Base-by-base conservation (phyloP, 2,329 filamentous ascomycete species). In the Colletotrichum camelliae region DNA sequence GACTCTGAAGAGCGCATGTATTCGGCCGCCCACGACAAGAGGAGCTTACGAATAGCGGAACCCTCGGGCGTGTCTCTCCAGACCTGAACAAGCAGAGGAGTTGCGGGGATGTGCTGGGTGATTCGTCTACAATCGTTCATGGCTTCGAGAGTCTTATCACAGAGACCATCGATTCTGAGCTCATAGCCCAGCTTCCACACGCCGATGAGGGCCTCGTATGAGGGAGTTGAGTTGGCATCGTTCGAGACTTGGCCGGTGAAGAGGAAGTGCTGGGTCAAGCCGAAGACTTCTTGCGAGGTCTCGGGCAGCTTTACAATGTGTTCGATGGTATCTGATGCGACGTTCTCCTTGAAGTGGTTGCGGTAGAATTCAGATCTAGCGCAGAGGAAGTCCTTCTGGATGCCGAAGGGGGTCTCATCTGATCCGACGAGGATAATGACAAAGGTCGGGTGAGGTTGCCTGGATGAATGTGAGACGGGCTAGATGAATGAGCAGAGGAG, bases 51-150 rank as follows among this genome's bases (percentile, higher is more conserved):
- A 65, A 93, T 89, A 1, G 89, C 87, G 4, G 91, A 92, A 10
- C 90, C 91, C 77, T 91, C 89, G 0, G 90, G 90, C 0, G 91
- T 92, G 67, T 92, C 90, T 65, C 89, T 87, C 91, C 91, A 93
- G 8, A 91, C 91, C 78, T 90, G 88, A 2, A 92, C 88, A 7
- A 93, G 87, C 2, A 93, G 85, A 3, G 89, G 88, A 0, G 90
- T 90, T 5, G 90, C 88, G 2, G 91, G 91, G 58, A 93, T 93
- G 21, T 85, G 84, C 67, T 87, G 84, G 1, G 90, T 92, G 33
- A 87, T 78, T 15, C 87, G 87, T 37, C 90, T 86, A 75, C 87
- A 89, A 76, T 92, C 89, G 18, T 85, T 81, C 91, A 93, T 93
- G 57, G 88, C 87, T 43, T 89, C 88, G 4, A 93, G 87, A 1